Conservation (phyloP, 805 yeast species). For the Myxozyma geophila region DNA sequence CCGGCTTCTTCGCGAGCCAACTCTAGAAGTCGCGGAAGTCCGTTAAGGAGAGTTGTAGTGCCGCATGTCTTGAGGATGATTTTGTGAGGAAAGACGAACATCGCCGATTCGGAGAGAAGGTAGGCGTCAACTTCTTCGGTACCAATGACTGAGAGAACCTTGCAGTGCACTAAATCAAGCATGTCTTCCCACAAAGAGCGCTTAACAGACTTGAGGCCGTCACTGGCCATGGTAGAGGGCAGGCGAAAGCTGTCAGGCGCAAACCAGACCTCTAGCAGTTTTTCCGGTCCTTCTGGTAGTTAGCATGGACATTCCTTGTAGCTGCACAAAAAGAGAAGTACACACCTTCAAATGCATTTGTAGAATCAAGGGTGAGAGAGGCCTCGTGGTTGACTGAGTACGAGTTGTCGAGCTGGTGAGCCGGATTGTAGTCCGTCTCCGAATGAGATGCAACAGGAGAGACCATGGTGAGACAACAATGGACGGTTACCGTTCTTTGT, state of each 20-base stretch:
- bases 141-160: constrained; percentile 78
- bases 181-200: constrained; percentile 70
- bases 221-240: constrained; percentile 47
- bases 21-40: constrained; percentile 68
- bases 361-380: constrained; percentile 78
- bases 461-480: constrained; percentile 10
- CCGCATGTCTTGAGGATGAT: constrained; percentile 93
- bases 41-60: constrained; percentile 85
- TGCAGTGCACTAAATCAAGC: constrained; percentile 84
- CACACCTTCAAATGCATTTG: constrained; percentile 83
- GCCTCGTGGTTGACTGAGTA: constrained; percentile 74
- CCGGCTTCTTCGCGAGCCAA: constrained; percentile 53
- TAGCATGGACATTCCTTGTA: constrained; percentile 3
- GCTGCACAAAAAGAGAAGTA: not conserved
- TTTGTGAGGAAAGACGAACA: constrained; percentile 87
- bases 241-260: constrained; percentile 55
- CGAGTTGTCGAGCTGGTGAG: constrained; percentile 17
- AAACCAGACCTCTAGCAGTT: constrained; percentile 88
- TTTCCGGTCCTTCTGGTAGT: constrained; percentile 69
- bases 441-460: constrained; percentile 16
- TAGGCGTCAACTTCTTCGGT: constrained; percentile 75
- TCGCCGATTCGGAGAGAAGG: constrained; percentile 82
- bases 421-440: constrained; percentile 17
- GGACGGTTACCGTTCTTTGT: constrained; percentile 6
- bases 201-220: constrained; percentile 64